Percentiles rank a stretch among this genome's conserved stretches.
Evolutionary conservation across 1,284 basidiomycete species (phyloP).

Genomic region (Inonotus obliquus): DNA sequence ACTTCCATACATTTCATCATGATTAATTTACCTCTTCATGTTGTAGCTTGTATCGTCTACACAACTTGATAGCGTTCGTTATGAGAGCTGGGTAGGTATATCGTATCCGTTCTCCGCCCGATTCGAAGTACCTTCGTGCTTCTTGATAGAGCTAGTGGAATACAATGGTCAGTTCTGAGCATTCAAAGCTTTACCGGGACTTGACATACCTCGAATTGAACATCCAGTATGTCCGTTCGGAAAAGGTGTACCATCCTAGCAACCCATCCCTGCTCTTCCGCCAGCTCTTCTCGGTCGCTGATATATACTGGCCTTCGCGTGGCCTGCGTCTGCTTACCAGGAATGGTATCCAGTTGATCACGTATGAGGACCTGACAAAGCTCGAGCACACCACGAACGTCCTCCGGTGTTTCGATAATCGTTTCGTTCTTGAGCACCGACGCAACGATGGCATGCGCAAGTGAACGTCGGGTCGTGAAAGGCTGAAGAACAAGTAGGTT

Average conservation of each 20-base stretch:
- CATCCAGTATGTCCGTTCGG: slow-evolving; percentile 74
- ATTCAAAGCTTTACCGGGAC: not conserved
- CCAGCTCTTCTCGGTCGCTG: slow-evolving; percentile 80
- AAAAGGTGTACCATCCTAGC: slow-evolving; percentile 95
- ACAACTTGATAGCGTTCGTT: slow-evolving; percentile 85
- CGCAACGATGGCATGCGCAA: slow-evolving; percentile 88
- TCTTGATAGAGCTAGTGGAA: slow-evolving; percentile 74
- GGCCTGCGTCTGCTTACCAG: slow-evolving; percentile 36
- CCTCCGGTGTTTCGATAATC: slow-evolving; percentile 83
- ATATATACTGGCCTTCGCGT: slow-evolving; percentile 40
- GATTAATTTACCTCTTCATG: slow-evolving; percentile 48
- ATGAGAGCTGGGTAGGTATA: slow-evolving; percentile 94
- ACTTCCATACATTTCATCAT: not conserved
- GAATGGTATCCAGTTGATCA: slow-evolving; percentile 73
- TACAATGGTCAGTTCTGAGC: not conserved
- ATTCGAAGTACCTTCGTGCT: slow-evolving; percentile 81
- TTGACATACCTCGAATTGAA: slow-evolving; percentile 77
- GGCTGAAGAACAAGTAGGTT: slow-evolving; percentile 81
- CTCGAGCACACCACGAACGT: slow-evolving; percentile 88
- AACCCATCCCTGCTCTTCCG: slow-evolving; percentile 96
- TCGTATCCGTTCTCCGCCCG: slow-evolving; percentile 90
- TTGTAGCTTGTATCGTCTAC: slow-evolving; percentile 79
- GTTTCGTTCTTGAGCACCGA: slow-evolving; percentile 95
- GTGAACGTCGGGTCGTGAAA: slow-evolving; percentile 82
- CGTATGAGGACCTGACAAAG: slow-evolving; percentile 87